Evolutionary conservation across 208 protist genomes (phyloP).

Genomic region (Leishmania aethiopica): DNA sequence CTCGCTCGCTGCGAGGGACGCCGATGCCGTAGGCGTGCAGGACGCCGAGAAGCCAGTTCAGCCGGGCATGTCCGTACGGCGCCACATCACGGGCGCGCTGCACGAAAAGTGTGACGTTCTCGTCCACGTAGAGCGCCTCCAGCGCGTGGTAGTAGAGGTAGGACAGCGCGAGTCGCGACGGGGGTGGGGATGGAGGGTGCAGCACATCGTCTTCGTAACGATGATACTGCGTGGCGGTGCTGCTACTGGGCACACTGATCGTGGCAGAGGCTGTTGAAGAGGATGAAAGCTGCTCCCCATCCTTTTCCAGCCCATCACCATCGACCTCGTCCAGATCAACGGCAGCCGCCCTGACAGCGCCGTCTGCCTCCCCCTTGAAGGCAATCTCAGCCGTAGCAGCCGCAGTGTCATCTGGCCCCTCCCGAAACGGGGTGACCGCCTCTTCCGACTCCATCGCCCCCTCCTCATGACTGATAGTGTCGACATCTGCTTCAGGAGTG

Average conservation of each 20-base stretch:
- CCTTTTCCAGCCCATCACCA: neutral
- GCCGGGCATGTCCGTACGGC: conserved; percentile 58
- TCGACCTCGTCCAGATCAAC: neutral
- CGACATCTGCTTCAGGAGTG: neutral
- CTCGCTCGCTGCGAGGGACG: conserved; percentile 57
- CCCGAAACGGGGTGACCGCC: neutral
- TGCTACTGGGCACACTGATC: neutral
- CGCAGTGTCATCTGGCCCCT: neutral
- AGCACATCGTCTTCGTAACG: neutral
- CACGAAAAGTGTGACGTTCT: conserved; percentile 59
- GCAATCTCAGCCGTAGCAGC: neutral
- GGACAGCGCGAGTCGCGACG: conserved; percentile 48
- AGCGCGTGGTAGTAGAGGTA: conserved; percentile 65
- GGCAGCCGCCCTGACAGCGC: neutral
- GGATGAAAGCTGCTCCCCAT: neutral
- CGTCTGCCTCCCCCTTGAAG: neutral
- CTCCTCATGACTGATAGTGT: neutral
- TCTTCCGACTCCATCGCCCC: neutral
- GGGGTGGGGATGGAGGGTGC: neutral
- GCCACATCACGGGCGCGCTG: conserved; percentile 47
- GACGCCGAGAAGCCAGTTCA: conserved; percentile 84
- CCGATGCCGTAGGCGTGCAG: conserved; percentile 80
- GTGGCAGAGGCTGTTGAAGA: neutral
- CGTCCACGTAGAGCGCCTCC: conserved; percentile 57
- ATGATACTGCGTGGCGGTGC: neutral